Percentiles rank a stretch among this genome's conserved stretches.
phyloP scores from a whole-genome alignment of 495 filamentous ascomycete genomes.

The Hypoxylon rickii region DNA sequence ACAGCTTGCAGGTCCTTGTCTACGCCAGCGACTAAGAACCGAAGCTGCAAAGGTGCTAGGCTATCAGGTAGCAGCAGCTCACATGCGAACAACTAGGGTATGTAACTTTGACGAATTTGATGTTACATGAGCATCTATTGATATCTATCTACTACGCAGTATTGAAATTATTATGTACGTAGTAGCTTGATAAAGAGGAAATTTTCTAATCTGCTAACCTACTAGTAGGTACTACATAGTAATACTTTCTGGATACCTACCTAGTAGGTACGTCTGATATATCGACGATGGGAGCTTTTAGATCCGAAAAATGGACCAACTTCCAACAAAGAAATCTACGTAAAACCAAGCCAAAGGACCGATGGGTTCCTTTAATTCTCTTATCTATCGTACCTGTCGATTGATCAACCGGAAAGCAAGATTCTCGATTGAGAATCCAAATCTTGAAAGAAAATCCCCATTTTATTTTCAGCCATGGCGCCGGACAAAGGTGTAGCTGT shows the following conservation, averaged over 20 bases:
- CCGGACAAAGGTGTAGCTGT: slow-evolving; percentile 16
- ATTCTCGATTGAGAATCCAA: slow-evolving; percentile 23
- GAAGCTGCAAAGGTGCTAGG: slow-evolving; percentile 5
- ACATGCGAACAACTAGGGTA: slow-evolving; percentile 11
- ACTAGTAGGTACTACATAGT: too few relatives aligned
- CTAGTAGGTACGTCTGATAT: too few relatives aligned
- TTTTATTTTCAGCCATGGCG: slow-evolving; percentile 22
- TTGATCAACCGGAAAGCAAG: neutral
- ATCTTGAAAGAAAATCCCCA: slow-evolving; percentile 21
- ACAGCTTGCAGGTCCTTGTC: slow-evolving; percentile 13
- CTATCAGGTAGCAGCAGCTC: slow-evolving; percentile 2
- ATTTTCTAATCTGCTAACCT: too few relatives aligned
- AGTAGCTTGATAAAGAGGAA: too few relatives aligned
- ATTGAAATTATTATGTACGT: too few relatives aligned
- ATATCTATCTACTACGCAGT: too few relatives aligned
- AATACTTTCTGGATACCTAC: too few relatives aligned
- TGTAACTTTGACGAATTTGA: too few relatives aligned
- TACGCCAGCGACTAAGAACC: slow-evolving; percentile 12
- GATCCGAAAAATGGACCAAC: neutral
- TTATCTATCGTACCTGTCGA: neutral
- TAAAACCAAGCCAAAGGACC: too few relatives aligned
- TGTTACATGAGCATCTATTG: too few relatives aligned
- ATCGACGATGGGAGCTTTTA: too few relatives aligned
- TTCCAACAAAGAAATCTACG: neutral
- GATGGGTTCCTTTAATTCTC: neutral